Base-by-base conservation (phyloP, 306 rosid genomes). In the Sechiopsis laciniata region DNA sequence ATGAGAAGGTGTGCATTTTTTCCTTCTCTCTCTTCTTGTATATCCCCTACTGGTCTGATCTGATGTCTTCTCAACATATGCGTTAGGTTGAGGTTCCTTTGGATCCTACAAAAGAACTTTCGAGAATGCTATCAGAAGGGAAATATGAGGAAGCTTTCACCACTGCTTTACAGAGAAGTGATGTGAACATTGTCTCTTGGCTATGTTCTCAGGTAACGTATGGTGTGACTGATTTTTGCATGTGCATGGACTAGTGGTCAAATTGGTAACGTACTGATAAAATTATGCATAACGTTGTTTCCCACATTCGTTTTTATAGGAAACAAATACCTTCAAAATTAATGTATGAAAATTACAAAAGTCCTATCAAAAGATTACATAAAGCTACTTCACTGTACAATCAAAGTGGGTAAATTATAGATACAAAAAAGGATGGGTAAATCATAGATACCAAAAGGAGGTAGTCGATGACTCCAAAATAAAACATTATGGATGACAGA, bases 71-170 rank as follows among this genome's bases (percentile, higher is more conserved):
- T 56, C 16, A 61, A 52, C 56, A 2, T 82, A 56, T 57, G 12
- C 65, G 51, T 69, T 76, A 95, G 99, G 89, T 95, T 64, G 99
- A 95, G 83, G 96, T 77, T 60, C 96, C 96, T 0, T 71, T 85
- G 73, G 99, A 95, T 83, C 99, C 99, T 48, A 89, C 90, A 4
- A 89, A 89, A 78, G 97, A 95, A 87, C 80, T 95, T 48, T 83
- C 93, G 3, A 87, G 97, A 82, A 17, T 95, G 86, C 63, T 88
- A 76, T 79, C 96, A 22, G 97, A 95, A 73, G 78, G 85, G 70
- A 91, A 95, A 79, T 95, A 84, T 15, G 99, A 91, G 62, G 99
- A 95, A 86, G 97, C 97, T 17, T 95, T 95, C 87, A 83, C 88
- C 0, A 74, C 56, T 29, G 97, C 99, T 74, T 82, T 95, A 65